phyloP scores from a whole-genome alignment of 495 filamentous ascomycete genomes.

The Filosporella fistucella region DNA sequence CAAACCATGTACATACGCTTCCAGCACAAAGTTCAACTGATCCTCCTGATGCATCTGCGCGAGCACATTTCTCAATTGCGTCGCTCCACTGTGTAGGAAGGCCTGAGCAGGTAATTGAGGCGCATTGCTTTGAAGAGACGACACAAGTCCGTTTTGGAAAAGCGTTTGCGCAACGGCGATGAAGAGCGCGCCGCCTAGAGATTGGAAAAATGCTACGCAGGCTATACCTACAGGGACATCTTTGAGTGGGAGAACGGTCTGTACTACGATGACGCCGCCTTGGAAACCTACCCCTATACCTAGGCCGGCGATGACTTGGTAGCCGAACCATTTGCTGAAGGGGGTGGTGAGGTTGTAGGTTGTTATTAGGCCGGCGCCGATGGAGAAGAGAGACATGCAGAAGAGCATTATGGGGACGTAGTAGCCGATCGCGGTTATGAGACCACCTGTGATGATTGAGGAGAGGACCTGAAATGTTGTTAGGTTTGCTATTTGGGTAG shows the following conservation, averaged over 20 bases:
- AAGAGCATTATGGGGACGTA: conserved; percentile 74
- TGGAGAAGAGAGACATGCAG: conserved; percentile 51
- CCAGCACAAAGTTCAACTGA: conserved; percentile 28
- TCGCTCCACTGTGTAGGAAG: conserved; percentile 41
- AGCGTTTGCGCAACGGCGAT: conserved; percentile 58
- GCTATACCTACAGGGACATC: conserved; percentile 20
- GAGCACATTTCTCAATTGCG: conserved; percentile 10
- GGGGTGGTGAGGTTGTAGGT: conserved; percentile 55
- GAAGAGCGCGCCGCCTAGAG: conserved; percentile 59
- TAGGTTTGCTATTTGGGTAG: too few relatives aligned
- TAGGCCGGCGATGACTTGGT: conserved; percentile 26
- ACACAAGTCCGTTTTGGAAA: conserved; percentile 40
- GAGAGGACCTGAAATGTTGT: conserved; percentile 16
- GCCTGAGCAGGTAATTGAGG: conserved; percentile 18
- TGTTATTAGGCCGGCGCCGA: conserved; percentile 68
- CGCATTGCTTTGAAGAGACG: conserved; percentile 13
- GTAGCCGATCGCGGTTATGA: conserved; percentile 63
- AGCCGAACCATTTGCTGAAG: conserved; percentile 68
- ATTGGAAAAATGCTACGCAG: conserved; percentile 32
- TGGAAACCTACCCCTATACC: conserved; percentile 22
- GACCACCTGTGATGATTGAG: conserved; percentile 39
- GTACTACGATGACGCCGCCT: conserved; percentile 17
- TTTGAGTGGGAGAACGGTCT: conserved; percentile 17
- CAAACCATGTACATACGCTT: conserved; percentile 40
- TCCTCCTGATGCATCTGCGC: conserved; percentile 23